Evolutionary conservation across 306 rosid genomes (phyloP), one percentile per base, ranked within the genome.

Genomic region (Rosa multiflora): DNA sequence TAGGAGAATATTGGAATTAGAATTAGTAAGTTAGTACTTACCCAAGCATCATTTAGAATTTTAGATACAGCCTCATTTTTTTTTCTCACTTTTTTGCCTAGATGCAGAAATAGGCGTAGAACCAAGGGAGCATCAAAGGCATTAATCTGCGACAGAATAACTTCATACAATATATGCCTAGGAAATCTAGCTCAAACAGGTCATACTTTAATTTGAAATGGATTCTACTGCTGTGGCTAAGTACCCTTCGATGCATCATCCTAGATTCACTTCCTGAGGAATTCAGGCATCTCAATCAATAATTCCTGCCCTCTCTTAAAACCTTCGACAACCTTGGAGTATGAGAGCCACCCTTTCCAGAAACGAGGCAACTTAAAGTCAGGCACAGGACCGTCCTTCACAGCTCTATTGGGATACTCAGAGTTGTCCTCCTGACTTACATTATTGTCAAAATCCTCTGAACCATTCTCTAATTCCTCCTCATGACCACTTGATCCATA

Each of bases 341-440:
- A 76, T 5, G 87, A 80, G 42, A 84, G 43, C 85, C 82, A 76
- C 75, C 90, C 77, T 48, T 74, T 87, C 42, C 82, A 43, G 68
- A 70, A 77, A 49, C 13, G 79, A 46, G 81, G 70, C 71, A 77
- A n/a, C 85, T 82, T 85, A 63, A 75, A 74, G 62, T 32, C 75
- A 13, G 79, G 64, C 40, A 39, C 20, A 3, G 67, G 49, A 29
- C 21, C 81, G 66, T 84, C 81, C 70, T 77, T 81, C 63, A 56
- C 59, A 6, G 74, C 75, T 56, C 32, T 64, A n/a, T 56, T 67
- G 40, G 52, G 23, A 26, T 14, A 20, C 48, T 12, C 73, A n/a
- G 76, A 66, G 46, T 39, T 46, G 14, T 58, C 72, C 78, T 76
- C 76, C 37, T 26, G 67, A 67, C 67, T 64, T 67, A 72, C 75